phyloP scores from a whole-genome alignment of 1,284 basidiomycete species.

The Malassezia obtusa region DNA sequence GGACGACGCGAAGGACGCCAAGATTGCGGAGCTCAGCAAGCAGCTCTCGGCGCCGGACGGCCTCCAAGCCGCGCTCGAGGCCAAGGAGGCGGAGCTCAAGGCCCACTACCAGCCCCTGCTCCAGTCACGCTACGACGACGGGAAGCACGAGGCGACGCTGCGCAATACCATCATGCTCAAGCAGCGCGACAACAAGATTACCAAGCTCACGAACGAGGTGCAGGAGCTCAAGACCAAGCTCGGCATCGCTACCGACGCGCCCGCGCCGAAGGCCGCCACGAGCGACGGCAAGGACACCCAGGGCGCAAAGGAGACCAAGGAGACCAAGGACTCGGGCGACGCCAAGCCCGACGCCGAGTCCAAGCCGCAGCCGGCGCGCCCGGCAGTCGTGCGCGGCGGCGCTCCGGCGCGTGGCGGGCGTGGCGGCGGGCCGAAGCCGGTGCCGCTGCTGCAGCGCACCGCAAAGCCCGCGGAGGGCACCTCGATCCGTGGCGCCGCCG shows the following conservation, averaged over 20 bases:
- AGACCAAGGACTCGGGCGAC: neutral
- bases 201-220: slow-evolving; percentile 38
- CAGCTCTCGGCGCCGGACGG: slow-evolving; percentile 25
- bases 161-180: slow-evolving; percentile 43
- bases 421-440: slow-evolving; percentile 12
- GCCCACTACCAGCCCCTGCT: slow-evolving; percentile 31
- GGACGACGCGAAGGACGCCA: neutral
- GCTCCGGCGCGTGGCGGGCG: slow-evolving; percentile 6
- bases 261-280: neutral
- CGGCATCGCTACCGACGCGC: neutral
- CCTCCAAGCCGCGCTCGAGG: slow-evolving; percentile 28
- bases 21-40: neutral
- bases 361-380: slow-evolving; percentile 4
- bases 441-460: slow-evolving; percentile 9
- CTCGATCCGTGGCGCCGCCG: slow-evolving; percentile 16
- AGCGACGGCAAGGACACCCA: neutral
- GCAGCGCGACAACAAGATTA: slow-evolving; percentile 43
- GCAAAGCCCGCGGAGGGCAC: slow-evolving; percentile 4
- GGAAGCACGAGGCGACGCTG: slow-evolving; percentile 44
- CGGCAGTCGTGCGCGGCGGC: slow-evolving; percentile 15
- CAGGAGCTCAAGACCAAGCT: slow-evolving; percentile 33
- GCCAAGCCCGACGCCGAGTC: neutral
- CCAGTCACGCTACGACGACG: slow-evolving; percentile 40
- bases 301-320: neutral
- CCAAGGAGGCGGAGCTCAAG: slow-evolving; percentile 35